These are phyloP conservation scores for Lachancea cidri DNA, from an alignment of 805 yeast genomes.

Conservation along the genomic window DNA sequence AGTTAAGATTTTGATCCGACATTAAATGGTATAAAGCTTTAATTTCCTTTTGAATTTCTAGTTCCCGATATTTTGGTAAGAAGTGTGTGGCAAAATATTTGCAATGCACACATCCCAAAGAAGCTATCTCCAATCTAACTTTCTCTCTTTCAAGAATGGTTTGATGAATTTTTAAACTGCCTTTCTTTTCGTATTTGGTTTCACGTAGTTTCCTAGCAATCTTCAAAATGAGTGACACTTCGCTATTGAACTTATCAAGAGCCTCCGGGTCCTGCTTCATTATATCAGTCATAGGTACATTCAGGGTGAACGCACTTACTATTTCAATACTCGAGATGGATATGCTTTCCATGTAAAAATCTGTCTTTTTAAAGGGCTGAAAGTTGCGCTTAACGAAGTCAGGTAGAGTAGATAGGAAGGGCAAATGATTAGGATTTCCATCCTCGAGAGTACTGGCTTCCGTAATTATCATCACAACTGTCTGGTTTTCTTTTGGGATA, in stretches of 20 bases:
- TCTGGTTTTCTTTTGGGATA: conserved; percentile 19
- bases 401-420: conserved; percentile 30
- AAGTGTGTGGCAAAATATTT: conserved; percentile 43
- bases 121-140: conserved; percentile 17
- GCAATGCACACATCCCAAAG: conserved; percentile 31
- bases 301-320: conserved; percentile 24
- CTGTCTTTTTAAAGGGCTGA: conserved; percentile 31
- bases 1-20: conserved; percentile 82
- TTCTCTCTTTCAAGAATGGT: conserved; percentile 25
- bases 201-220: conserved; percentile 22
- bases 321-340: conserved; percentile 27
- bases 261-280: conserved; percentile 27
- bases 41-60: conserved; percentile 45
- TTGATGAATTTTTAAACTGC: conserved; percentile 30
- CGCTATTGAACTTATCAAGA: conserved; percentile 19
- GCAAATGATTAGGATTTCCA: conserved; percentile 32
- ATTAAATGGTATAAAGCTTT: conserved; percentile 52
- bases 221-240: conserved; percentile 20
- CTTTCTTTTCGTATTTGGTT: conserved; percentile 23
- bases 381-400: conserved; percentile 27
- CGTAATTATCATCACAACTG: conserved; percentile 32
- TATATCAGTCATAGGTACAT: conserved; percentile 23
- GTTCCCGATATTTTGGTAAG: conserved; percentile 41
- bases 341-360: conserved; percentile 25
- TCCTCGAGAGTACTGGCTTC: conserved; percentile 24